phyloP scores from a whole-genome alignment of 2,329 filamentous ascomycete genomes.

The Penicillium capsulatum region DNA sequence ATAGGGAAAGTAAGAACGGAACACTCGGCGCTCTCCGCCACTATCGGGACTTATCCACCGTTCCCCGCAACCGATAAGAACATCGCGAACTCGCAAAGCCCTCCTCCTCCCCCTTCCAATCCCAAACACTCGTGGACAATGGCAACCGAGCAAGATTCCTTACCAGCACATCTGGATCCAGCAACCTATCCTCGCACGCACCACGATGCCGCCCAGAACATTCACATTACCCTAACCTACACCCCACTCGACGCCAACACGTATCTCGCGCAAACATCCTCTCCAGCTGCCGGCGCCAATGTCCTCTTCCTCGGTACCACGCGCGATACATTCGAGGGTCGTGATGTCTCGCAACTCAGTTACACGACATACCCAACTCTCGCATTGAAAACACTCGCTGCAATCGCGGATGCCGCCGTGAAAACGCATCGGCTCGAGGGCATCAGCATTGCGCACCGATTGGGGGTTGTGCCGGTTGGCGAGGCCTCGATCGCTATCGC shows the following conservation, averaged over 20 bases:
- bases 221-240: constrained; percentile 44
- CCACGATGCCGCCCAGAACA: constrained; percentile 30
- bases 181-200: constrained; percentile 39
- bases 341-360: constrained; percentile 42
- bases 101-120: neutral
- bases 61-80: constrained; percentile 24
- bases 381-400: constrained; percentile 38
- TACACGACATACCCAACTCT: constrained; percentile 44
- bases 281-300: constrained; percentile 44
- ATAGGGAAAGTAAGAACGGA: no score
- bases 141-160: constrained; percentile 9
- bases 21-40: constrained; percentile 12
- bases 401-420: constrained; percentile 46
- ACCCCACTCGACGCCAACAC: constrained; percentile 33
- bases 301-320: constrained; percentile 47
- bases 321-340: constrained; percentile 41
- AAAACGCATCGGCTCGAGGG: constrained; percentile 60
- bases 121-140: constrained; percentile 14
- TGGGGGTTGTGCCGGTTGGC: constrained; percentile 81
- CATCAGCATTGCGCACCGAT: constrained; percentile 76
- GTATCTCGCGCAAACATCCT: constrained; percentile 37
- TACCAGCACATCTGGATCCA: constrained; percentile 36
- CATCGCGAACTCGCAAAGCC: no score
- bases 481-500: constrained; percentile 91
- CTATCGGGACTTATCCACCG: constrained; percentile 16